These are phyloP conservation scores for Inonotus obliquus DNA, from an alignment of 1,284 basidiomycete genomes.

Conservation along the genomic window DNA sequence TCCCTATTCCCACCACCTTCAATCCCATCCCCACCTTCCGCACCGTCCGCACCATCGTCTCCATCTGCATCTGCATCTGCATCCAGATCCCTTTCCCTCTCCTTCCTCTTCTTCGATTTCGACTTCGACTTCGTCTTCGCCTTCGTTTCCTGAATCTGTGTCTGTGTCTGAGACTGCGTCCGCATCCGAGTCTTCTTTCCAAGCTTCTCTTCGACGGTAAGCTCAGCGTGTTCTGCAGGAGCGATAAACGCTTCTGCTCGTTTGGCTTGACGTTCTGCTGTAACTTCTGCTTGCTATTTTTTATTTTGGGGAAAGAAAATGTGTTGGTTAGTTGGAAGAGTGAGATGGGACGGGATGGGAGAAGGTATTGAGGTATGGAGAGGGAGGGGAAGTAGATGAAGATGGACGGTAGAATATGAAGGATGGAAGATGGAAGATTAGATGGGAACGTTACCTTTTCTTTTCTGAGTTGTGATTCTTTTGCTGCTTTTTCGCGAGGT, in stretches of 20 bases:
- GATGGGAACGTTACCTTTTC: constrained; percentile 49
- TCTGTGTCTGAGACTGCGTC: too few species aligned
- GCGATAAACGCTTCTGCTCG: constrained; percentile 84
- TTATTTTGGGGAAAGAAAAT: neutral
- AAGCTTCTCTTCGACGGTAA: constrained; percentile 75
- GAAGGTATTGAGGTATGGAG: neutral
- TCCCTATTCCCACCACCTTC: too few species aligned
- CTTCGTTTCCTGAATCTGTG: too few species aligned
- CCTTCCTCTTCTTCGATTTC: constrained; percentile 31
- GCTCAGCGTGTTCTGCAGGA: constrained; percentile 66
- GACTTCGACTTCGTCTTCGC: constrained; percentile 27
- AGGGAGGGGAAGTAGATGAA: neutral
- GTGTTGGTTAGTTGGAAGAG: too few species aligned
- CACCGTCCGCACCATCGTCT: constrained; percentile 53
- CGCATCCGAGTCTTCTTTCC: constrained; percentile 53
- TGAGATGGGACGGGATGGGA: constrained; percentile 13
- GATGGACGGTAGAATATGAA: too few species aligned
- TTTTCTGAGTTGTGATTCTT: constrained; percentile 59
- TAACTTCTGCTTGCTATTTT: constrained; percentile 68
- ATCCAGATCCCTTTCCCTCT: constrained; percentile 6
- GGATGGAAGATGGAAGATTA: neutral
- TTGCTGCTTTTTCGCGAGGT: constrained; percentile 69
- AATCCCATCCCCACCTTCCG: constrained; percentile 41
- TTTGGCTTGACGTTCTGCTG: constrained; percentile 64
- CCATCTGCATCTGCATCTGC: constrained; percentile 49